A percentile compares a stretch with the other conserved stretches of the same genome.
Conservation (phyloP, 805 yeast genomes). For the Clavispora asparagi region DNA sequence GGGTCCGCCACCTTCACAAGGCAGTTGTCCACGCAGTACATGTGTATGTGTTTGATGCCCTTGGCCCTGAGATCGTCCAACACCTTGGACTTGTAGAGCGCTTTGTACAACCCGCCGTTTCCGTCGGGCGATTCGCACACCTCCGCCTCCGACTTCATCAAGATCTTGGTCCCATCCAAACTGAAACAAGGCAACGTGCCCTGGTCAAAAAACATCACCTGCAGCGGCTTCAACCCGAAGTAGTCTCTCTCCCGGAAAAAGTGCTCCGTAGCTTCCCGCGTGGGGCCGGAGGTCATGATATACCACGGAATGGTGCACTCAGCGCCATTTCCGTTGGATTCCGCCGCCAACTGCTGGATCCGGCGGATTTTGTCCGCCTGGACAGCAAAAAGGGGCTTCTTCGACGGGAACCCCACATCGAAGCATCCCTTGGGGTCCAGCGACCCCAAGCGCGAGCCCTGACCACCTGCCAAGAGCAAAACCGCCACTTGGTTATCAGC, state of each 20-base stretch:
- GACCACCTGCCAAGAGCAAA: conserved; percentile 96
- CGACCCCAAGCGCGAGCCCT: conserved; percentile 93
- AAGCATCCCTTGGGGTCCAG: conserved; percentile 91
- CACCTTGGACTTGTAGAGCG: conserved; percentile 59
- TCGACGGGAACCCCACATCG: conserved; percentile 78
- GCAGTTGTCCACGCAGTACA: conserved; percentile 95
- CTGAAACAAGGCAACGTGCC: conserved; percentile 91
- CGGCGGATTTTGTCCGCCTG: conserved; percentile 82
- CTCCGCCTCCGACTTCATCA: conserved; percentile 49
- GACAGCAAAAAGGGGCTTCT: conserved; percentile 79
- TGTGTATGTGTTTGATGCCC: conserved; percentile 84
- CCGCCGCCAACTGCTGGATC: conserved; percentile 52
- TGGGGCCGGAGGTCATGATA: conserved; percentile 92
- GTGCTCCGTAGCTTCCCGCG: conserved; percentile 65
- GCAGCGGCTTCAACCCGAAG: conserved; percentile 62
- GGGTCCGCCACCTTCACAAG: conserved; percentile 94
- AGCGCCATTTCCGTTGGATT: conserved; percentile 14
- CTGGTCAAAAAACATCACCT: conserved; percentile 82
- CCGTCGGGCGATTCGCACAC: conserved; percentile 94
- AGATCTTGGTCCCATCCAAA: conserved; percentile 61
- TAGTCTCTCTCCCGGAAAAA: conserved; percentile 58
- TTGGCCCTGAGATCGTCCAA: conserved; percentile 60
- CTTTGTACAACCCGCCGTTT: conserved; percentile 93
- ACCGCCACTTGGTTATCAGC: conserved; percentile 76
- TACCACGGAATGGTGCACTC: conserved; percentile 63